Evolutionary conservation across 768 basidiomycete species (phyloP).

Genomic region (Hericium coralloides): DNA sequence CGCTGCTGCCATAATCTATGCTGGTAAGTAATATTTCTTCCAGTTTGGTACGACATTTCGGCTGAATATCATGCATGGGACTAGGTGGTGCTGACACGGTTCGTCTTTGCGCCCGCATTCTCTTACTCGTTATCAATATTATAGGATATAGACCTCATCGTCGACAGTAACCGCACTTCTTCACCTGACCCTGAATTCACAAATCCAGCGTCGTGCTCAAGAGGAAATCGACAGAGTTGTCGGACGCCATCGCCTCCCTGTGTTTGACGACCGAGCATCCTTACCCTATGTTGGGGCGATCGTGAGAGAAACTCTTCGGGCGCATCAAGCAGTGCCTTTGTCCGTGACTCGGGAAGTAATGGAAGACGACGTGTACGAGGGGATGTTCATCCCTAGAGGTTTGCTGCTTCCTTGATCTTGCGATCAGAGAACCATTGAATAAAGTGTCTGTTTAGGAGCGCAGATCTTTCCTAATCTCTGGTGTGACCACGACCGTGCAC

Average conservation of each 20-base stretch:
- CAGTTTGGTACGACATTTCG: not conserved
- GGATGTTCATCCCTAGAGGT: conserved; percentile 10
- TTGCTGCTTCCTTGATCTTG: not conserved
- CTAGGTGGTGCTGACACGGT: not conserved
- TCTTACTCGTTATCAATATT: not conserved
- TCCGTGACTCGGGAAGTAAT: not conserved
- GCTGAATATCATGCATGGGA: not conserved
- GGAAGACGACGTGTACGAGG: conserved; percentile 4
- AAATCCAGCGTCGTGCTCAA: conserved; percentile 5
- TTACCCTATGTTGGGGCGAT: conserved; percentile 8
- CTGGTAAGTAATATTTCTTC: not conserved
- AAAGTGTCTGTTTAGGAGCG: too few species aligned
- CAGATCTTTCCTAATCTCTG: too few species aligned
- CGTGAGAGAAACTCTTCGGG: conserved; percentile 3
- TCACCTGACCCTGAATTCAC: not conserved
- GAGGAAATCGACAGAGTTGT: conserved; percentile 7
- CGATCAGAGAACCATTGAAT: too few species aligned
- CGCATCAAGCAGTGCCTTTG: conserved; percentile 1
- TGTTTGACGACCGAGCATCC: not conserved
- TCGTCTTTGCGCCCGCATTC: not conserved
- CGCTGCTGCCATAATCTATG: not conserved
- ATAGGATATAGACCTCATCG: not conserved
- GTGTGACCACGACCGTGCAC: too few species aligned
- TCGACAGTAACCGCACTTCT: not conserved
- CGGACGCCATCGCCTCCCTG: conserved; percentile 2